Evolutionary conservation across 176 grass and related monocot genomes (phyloP), one percentile per base, ranked within the genome.

Genomic region (Paspalum notatum): DNA sequence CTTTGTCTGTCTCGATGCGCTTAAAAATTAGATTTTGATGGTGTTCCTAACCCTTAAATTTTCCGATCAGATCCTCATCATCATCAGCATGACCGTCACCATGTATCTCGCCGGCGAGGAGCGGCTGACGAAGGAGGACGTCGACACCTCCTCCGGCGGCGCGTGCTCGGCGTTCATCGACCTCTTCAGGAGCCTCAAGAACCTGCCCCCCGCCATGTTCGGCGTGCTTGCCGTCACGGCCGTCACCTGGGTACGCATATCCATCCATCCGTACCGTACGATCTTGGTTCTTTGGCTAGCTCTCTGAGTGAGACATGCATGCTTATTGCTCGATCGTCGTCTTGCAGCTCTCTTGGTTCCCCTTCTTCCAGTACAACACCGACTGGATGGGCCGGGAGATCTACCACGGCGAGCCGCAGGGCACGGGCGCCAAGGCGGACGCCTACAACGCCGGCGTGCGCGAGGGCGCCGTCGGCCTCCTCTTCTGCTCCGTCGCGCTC

Each of bases 321-420:
- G n/a, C n/a, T n/a, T n/a, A 42, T 42, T 42, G 40, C 40, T 42
- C 0, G 3, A 4, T 22, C 52, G 37, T 45, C 52, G 15, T n/a
- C 9, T 43, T 5, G 47, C 81, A 89, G 87, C 83, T 89, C 3
- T 85, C 87, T 12, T 89, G 87, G 87, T 89, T 89, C 87, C 87
- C 87, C 25, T 89, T 89, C 87, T 7, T 85, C 58, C 87, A 85
- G 38, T 98, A 98, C 67, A 87, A 95, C 85, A 99, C 96, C 2
- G 96, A 98, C 81, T 95, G 96, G 92, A 89, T 89, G 87, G 87
- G 78, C 13, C 72, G 87, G 0, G 87, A 89, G 83, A 85, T 89
- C 66, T 89, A 52, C 87, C 87, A 78, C 50, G 87, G 87, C 57
- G 57, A 37, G 16, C 83, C 87, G 21, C 72, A 85, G 49, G 83